phyloP scores from a whole-genome alignment of 2,329 filamentous ascomycete genomes.

The Stenocarpella maydis region DNA sequence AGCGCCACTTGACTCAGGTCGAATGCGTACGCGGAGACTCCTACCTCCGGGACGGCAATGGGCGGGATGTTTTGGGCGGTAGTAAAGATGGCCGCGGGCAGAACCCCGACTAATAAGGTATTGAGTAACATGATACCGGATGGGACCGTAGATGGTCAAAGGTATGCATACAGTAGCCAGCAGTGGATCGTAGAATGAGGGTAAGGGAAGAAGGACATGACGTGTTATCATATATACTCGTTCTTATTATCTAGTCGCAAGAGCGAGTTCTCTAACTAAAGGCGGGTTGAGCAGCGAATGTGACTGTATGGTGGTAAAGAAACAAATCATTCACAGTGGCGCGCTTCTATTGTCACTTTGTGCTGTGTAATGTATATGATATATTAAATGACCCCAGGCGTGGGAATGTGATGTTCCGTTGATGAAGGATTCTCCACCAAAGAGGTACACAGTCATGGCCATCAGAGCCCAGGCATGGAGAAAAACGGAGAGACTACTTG shows the following conservation, averaged over 20 bases:
- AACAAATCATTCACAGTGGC: no score
- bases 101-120: background rate
- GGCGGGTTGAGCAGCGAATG: background rate
- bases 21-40: conserved; percentile 40
- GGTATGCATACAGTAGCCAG: background rate
- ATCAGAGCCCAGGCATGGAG: background rate
- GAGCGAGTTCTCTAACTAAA: background rate
- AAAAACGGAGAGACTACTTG: conserved; percentile 11
- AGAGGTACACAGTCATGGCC: background rate
- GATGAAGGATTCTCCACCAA: conserved; percentile 2
- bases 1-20: conserved; percentile 51
- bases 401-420: background rate
- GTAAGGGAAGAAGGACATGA: no score
- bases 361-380: background rate
- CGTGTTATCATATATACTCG: background rate
- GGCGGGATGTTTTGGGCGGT: conserved; percentile 10
- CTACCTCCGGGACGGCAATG: conserved; percentile 8
- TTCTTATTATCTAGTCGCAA: background rate
- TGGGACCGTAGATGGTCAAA: background rate
- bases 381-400: background rate
- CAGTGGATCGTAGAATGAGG: background rate
- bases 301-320: background rate
- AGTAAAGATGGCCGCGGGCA: background rate
- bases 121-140: background rate
- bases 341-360: background rate